Conservation (phyloP, 495 filamentous ascomycete genomes). For the Xylaria sp. region DNA sequence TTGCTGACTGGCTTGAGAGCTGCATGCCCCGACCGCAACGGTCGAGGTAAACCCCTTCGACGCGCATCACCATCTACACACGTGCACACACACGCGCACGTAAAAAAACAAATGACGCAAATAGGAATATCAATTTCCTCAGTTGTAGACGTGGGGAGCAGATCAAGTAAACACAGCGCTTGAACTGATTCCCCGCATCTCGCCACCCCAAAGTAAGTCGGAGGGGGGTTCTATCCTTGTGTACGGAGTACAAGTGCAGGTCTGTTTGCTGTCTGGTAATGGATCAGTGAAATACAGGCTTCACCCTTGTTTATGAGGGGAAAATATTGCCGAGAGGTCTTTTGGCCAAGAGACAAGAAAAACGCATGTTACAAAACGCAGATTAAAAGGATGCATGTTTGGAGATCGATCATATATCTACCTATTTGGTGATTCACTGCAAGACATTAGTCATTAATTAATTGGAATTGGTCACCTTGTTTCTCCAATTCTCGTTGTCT, state of each 20-base stretch:
- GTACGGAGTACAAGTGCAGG: background rate
- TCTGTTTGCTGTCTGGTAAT: background rate
- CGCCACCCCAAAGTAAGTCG: background rate
- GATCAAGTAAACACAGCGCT: background rate
- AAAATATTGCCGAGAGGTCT: too few relatives aligned
- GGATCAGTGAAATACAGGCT: background rate
- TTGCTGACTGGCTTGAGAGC: background rate
- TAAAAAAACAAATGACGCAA: background rate
- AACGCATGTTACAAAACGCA: background rate
- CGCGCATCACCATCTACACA: background rate
- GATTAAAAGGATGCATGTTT: background rate
- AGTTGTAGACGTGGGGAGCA: background rate
- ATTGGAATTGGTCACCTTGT: background rate
- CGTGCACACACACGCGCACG: background rate
- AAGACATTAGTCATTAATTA: background rate
- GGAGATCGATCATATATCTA: background rate
- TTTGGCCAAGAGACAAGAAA: background rate
- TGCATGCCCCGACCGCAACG: background rate
- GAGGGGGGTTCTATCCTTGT: background rate
- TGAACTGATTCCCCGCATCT: constrained; percentile 3
- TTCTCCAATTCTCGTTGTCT: constrained; percentile 6
- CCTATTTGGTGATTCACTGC: background rate
- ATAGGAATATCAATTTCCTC: background rate
- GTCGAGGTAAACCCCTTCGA: constrained; percentile 3
- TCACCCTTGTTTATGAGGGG: background rate